Conservation (phyloP, 2,329 filamentous ascomycete species). For the Botrytis medusae region DNA sequence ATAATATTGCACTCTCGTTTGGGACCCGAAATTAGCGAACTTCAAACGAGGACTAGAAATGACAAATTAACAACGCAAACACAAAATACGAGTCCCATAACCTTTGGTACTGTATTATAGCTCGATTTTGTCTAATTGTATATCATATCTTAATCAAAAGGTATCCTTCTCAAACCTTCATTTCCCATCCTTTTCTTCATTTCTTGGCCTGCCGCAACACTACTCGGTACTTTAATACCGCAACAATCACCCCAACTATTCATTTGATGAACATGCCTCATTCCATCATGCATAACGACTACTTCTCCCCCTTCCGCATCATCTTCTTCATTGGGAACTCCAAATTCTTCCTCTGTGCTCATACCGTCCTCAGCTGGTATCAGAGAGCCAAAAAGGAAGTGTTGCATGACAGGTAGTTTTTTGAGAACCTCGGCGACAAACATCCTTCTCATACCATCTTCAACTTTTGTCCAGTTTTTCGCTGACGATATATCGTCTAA, state of each 20-base stretch:
- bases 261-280: slow-evolving; percentile 69
- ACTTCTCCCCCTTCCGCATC: slow-evolving; percentile 57
- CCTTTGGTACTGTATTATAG: background rate
- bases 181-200: slow-evolving; percentile 71
- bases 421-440: slow-evolving; percentile 89
- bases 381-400: slow-evolving; percentile 89
- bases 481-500: slow-evolving; percentile 93
- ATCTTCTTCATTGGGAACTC: slow-evolving; percentile 48
- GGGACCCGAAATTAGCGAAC: background rate
- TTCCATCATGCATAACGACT: slow-evolving; percentile 63
- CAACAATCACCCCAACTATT: slow-evolving; percentile 93
- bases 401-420: slow-evolving; percentile 97
- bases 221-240: slow-evolving; percentile 95
- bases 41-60: background rate
- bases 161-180: slow-evolving; percentile 68
- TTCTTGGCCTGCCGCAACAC: slow-evolving; percentile 85
- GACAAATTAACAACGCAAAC: background rate
- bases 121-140: background rate
- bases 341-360: slow-evolving; percentile 61
- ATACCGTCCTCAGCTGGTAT: slow-evolving; percentile 80
- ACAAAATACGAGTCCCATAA: background rate
- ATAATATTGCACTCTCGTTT: background rate
- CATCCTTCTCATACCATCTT: slow-evolving; percentile 95
- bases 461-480: slow-evolving; percentile 88
- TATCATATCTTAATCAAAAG: slow-evolving; percentile 64